phyloP scores from a whole-genome alignment of 768 basidiomycete species.

The Porpolomopsis calyptriformis region DNA sequence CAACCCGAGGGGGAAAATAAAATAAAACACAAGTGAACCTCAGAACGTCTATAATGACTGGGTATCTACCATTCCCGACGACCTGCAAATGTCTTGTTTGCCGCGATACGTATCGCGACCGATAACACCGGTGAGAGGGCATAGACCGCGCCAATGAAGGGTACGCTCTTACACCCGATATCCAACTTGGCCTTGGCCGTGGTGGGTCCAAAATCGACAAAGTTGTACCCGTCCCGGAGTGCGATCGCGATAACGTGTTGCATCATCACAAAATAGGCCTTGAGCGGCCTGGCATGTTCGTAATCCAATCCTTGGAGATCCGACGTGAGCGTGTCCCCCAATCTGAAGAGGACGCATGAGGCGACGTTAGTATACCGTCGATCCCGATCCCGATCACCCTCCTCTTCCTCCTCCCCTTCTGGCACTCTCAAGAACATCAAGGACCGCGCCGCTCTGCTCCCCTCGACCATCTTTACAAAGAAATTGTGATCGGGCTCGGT shows the following conservation, averaged over 20 bases:
- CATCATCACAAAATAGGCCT: slow-evolving; percentile 2
- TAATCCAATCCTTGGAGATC: background rate
- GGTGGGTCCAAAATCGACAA: background rate
- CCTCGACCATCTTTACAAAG: background rate
- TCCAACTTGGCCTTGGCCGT: background rate
- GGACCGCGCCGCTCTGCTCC: background rate
- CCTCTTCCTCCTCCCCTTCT: no score
- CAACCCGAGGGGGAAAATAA: no score
- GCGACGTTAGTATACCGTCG: background rate
- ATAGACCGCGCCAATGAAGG: background rate
- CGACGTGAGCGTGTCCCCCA: background rate
- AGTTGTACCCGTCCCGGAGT: background rate
- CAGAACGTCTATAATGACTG: background rate
- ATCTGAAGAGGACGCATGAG: background rate
- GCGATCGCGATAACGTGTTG: background rate
- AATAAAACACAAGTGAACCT: background rate
- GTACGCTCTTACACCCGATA: background rate
- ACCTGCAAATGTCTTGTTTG: background rate
- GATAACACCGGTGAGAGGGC: background rate
- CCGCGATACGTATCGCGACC: background rate
- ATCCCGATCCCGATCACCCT: no score
- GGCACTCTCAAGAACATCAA: background rate
- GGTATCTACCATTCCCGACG: background rate
- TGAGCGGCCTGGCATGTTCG: background rate
- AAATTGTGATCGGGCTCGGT: background rate